phyloP scores from a whole-genome alignment of 495 filamentous ascomycete genomes.

The Cladorrhinum samala region DNA sequence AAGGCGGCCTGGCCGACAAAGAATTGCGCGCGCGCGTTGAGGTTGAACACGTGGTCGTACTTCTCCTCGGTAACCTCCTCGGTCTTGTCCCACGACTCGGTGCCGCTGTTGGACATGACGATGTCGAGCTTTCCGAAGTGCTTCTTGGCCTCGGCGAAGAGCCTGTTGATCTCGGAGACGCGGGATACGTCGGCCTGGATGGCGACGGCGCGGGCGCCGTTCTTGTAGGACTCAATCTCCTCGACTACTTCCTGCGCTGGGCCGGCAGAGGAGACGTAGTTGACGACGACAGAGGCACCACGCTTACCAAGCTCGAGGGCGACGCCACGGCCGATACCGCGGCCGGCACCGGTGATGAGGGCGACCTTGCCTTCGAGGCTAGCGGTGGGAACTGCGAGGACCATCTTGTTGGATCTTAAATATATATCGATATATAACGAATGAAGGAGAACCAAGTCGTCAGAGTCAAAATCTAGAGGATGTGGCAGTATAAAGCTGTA shows the following conservation, averaged over 20 bases:
- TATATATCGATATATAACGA: too few relatives aligned
- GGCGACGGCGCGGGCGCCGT: slow-evolving; percentile 55
- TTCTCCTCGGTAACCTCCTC: slow-evolving; percentile 68
- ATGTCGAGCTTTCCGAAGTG: slow-evolving; percentile 69
- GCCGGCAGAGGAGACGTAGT: slow-evolving; percentile 61
- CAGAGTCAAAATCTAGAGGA: too few relatives aligned
- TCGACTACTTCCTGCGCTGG: slow-evolving; percentile 60
- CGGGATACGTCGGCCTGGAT: slow-evolving; percentile 73
- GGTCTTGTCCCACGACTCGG: slow-evolving; percentile 56
- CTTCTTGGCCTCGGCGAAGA: slow-evolving; percentile 57
- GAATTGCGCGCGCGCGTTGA: slow-evolving; percentile 76
- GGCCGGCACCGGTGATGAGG: slow-evolving; percentile 64
- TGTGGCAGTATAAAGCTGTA: too few relatives aligned
- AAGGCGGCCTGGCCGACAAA: slow-evolving; percentile 75
- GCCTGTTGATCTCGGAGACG: slow-evolving; percentile 53
- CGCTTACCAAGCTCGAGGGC: slow-evolving; percentile 70
- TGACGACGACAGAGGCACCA: slow-evolving; percentile 67
- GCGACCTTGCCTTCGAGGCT: slow-evolving; percentile 61
- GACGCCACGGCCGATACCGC: slow-evolving; percentile 69
- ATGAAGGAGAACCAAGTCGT: too few relatives aligned
- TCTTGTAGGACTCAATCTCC: slow-evolving; percentile 29
- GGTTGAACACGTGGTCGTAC: slow-evolving; percentile 68
- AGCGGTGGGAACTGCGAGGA: slow-evolving; percentile 29
- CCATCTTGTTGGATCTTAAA: slow-evolving; percentile 24
- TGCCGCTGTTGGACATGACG: slow-evolving; percentile 65